These are phyloP conservation scores for Populus trichocarpa DNA, from an alignment of 441 rosid genomes.

Conservation along the genomic window DNA sequence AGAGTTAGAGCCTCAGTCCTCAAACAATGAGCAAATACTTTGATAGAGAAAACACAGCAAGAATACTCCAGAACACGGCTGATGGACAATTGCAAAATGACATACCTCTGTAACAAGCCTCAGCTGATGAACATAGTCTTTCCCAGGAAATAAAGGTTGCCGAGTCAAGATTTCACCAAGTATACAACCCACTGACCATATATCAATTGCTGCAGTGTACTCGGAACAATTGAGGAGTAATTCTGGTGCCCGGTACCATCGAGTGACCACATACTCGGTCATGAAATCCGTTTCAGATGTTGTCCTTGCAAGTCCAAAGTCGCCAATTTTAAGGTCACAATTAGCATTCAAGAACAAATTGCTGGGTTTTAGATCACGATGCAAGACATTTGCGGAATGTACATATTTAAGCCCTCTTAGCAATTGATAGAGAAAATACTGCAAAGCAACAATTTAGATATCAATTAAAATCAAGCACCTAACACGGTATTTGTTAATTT, in stretches of 20 bases:
- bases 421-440: constrained; percentile 91
- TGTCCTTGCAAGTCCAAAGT: too few relatives aligned
- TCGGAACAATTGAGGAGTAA: too few relatives aligned
- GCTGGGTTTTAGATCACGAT: too few relatives aligned
- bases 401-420: constrained; percentile 89
- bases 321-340: too few relatives aligned
- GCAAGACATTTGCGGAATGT: constrained; percentile 51
- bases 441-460: constrained; percentile 30
- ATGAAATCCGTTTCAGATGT: too few relatives aligned
- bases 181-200: constrained; percentile 96
- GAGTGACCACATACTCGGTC: too few relatives aligned
- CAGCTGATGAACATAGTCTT: constrained; percentile 93
- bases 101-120: constrained; percentile 89
- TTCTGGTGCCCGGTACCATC: too few relatives aligned
- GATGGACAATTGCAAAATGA: background rate
- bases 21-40: background rate
- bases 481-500: background rate
- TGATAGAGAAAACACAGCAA: background rate
- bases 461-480: background rate
- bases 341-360: too few relatives aligned
- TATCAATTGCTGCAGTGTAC: too few relatives aligned
- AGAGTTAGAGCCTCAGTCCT: background rate
- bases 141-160: constrained; percentile 87
- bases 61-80: background rate
- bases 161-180: constrained; percentile 83